Evolutionary conservation across 768 basidiomycete species (phyloP), one percentile per base, ranked within the genome.

Genomic region (Leucosporidium scottii): DNA sequence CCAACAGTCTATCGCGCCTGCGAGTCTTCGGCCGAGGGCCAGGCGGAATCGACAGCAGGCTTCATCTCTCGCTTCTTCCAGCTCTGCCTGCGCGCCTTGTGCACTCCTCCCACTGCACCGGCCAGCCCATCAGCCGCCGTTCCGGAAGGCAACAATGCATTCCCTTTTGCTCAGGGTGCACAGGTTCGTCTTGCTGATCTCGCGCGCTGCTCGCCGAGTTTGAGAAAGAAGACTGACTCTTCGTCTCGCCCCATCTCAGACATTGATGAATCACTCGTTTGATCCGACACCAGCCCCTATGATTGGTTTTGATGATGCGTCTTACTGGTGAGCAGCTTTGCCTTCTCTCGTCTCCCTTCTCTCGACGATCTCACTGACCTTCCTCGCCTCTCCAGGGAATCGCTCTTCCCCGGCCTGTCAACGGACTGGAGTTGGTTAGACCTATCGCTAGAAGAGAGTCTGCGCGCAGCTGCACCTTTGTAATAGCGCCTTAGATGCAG

Each of bases 1-100:
- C n/a, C n/a, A n/a, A n/a, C 61, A 69, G 69, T 66, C 5, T 66
- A 70, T 36, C 69, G 61, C 6, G 69, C 65, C 20, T 66, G 65
- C 69, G 69, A 66, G 48, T 18, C 31, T 9, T 65, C 65, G 18
- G 25, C 51, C 25, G 65, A 36, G 1, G 69, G 69, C 34, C 47
- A 49, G 21, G 55, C 47, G 13, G 59, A 64, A 36, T 57, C 59
- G 31, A 66, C 65, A 20, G 65, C 69, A 1, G 69, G 65, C 9
- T 70, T 66, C 65, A 66, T 70, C 47, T 66, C 69, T 1, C 65
- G 69, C 30, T 66, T 70, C 62, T 66, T 70, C 59, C 65, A 66
- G 54, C 61, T 66, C 48, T 56, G 58, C 28, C 58, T 70, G 6
- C 69, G 69, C 6, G 49, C 44, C 25, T 27, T 70, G 34, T 66